A percentile compares a stretch with the other conserved stretches of the same genome.
Evolutionary conservation across 2,329 filamentous ascomycete genomes (phyloP).

Genomic region (Parastagonospora nodorum): DNA sequence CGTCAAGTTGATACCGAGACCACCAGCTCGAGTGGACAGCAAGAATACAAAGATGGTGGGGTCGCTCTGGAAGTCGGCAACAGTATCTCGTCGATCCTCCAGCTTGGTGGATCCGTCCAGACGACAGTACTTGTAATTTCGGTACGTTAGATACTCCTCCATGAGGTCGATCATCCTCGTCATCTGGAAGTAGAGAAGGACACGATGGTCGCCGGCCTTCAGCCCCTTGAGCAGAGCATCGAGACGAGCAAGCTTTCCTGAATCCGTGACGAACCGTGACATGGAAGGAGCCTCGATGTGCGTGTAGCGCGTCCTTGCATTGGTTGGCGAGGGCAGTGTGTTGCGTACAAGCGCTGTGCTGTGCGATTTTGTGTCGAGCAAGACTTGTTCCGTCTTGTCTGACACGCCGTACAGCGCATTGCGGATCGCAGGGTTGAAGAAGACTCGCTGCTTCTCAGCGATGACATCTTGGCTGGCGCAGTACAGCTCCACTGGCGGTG

Average conservation of each 20-base stretch:
- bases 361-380: constrained; percentile 76
- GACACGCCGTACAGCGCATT: constrained; percentile 72
- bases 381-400: constrained; percentile 69
- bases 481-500: constrained; percentile 82
- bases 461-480: constrained; percentile 70
- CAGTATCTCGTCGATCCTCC: constrained; percentile 94
- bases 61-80: constrained; percentile 92
- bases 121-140: constrained; percentile 98
- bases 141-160: constrained; percentile 98
- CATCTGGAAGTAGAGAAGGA: constrained; percentile 99
- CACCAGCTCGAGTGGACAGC: constrained; percentile 92
- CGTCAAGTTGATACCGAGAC: constrained; percentile 96
- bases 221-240: constrained; percentile 86
- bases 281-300: constrained; percentile 94
- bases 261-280: constrained; percentile 96
- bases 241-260: constrained; percentile 90
- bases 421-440: constrained; percentile 81
- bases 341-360: constrained; percentile 62
- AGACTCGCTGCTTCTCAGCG: constrained; percentile 69
- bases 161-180: constrained; percentile 99
- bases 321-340: constrained; percentile 78
- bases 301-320: constrained; percentile 82
- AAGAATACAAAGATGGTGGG: constrained; percentile 98
- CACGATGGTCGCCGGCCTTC: constrained; percentile 90
- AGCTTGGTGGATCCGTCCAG: constrained; percentile 96